These are phyloP conservation scores for Sclerotinia sclerotiorum DNA, from an alignment of 2,329 filamentous ascomycete genomes.

Conservation along the genomic window DNA sequence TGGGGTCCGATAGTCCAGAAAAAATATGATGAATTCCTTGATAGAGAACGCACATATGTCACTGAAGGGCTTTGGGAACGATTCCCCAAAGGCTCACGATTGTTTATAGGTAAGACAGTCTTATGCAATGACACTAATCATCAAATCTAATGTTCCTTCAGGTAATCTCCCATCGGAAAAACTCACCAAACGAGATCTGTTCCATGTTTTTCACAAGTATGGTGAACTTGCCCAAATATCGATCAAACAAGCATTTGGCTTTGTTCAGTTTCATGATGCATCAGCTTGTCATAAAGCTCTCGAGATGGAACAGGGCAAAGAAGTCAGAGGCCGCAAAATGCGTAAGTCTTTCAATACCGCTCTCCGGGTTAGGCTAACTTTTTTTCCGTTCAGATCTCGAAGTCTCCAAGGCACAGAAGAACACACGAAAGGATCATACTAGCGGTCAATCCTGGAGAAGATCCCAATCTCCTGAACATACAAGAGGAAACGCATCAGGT, in stretches of 20 bases:
- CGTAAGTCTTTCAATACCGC: slow-evolving; percentile 57
- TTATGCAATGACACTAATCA: slow-evolving; percentile 33
- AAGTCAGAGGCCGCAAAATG: slow-evolving; percentile 87
- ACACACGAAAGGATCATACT: slow-evolving; percentile 57
- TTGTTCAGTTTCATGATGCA: slow-evolving; percentile 85
- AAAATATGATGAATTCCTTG: slow-evolving; percentile 70
- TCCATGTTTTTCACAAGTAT: slow-evolving; percentile 82
- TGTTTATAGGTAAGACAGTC: slow-evolving; percentile 71
- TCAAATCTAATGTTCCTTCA: slow-evolving; percentile 41
- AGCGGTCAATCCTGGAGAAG: slow-evolving; percentile 44
- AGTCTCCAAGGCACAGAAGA: slow-evolving; percentile 84
- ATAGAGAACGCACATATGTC: slow-evolving; percentile 72
- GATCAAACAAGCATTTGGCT: slow-evolving; percentile 94
- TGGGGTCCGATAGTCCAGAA: slow-evolving; percentile 57
- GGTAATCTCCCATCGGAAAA: slow-evolving; percentile 91
- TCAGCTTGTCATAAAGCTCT: slow-evolving; percentile 74
- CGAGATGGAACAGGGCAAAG: slow-evolving; percentile 72
- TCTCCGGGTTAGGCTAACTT: neutral
- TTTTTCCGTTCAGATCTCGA: slow-evolving; percentile 66
- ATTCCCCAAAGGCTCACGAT: slow-evolving; percentile 72
- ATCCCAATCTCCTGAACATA: slow-evolving; percentile 63
- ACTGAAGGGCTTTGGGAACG: slow-evolving; percentile 78
- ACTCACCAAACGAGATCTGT: slow-evolving; percentile 90
- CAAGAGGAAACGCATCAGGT: slow-evolving; percentile 41
- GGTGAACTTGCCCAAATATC: slow-evolving; percentile 91